These are phyloP conservation scores for Suhomyces bribrorum DNA, from an alignment of 1,139 yeast species.

Conservation along the genomic window DNA sequence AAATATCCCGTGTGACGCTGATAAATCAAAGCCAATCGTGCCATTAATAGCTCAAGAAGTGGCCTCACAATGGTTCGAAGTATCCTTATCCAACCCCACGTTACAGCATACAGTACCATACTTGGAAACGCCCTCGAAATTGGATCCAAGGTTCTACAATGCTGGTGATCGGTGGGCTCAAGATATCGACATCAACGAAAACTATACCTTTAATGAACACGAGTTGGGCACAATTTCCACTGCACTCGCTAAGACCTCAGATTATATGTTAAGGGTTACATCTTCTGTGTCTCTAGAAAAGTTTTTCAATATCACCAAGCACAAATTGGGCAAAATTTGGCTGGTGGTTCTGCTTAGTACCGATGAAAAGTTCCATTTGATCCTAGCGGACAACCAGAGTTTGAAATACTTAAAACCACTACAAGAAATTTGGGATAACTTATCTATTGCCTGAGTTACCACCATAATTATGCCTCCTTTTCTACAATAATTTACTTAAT, in stretches of 20 bases:
- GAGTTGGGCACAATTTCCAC: slow-evolving; percentile 40
- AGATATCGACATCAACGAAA: slow-evolving; percentile 52
- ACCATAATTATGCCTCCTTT: too few species aligned
- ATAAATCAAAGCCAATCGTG: slow-evolving; percentile 46
- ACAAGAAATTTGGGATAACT: slow-evolving; percentile 9
- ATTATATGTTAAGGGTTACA: slow-evolving; percentile 28
- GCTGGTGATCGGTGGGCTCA: slow-evolving; percentile 46
- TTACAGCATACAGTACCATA: slow-evolving; percentile 58
- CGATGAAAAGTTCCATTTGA: slow-evolving; percentile 25
- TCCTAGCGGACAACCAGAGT: slow-evolving; percentile 12
- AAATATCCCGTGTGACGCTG: slow-evolving; percentile 34
- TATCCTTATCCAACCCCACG: slow-evolving; percentile 20
- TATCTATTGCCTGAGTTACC: too few species aligned
- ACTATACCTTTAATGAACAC: slow-evolving; percentile 40
- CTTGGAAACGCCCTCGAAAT: slow-evolving; percentile 50
- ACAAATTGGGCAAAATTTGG: neutral
- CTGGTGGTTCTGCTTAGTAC: neutral
- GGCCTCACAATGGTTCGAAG: slow-evolving; percentile 49
- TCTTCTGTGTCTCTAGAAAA: slow-evolving; percentile 29
- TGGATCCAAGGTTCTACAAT: slow-evolving; percentile 44
- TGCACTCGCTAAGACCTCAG: slow-evolving; percentile 35
- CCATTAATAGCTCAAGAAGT: slow-evolving; percentile 65
- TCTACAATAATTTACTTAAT: too few species aligned
- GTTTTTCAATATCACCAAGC: slow-evolving; percentile 10
- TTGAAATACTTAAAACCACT: slow-evolving; percentile 12